Evolutionary conservation across 2,329 filamentous ascomycete species (phyloP), one percentile per base, ranked within the genome.

Genomic region (Zarea fungicola): DNA sequence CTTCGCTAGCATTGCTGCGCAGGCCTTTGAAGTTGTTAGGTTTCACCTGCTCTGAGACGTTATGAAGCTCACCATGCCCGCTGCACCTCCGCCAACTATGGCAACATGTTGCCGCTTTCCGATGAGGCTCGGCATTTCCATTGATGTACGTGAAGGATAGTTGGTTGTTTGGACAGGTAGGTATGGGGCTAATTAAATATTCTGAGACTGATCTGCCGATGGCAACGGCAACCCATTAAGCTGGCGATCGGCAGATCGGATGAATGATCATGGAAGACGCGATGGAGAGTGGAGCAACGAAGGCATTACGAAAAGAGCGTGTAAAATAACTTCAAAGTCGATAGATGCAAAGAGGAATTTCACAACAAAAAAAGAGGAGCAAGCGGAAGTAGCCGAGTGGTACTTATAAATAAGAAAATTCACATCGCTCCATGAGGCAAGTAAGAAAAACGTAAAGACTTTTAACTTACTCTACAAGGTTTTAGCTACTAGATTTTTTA

Each of bases 1-100:
- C 41, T 84, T 76, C 40, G 81, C 75, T 23, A 87, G 73, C 25
- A 84, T 83, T 25, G 83, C 75, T 10, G 84, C 83, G 61, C 83
- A 86, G 48, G 80, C 80, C 82, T 76, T 32, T 6, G 10, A 14
- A 18, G 31, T 51, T 13, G 50, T 48, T 21, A 35, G 19, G 18
- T 26, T 22, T 49, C 25, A 18, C 31, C 29, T 35, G n/a, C 23
- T 5, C 10, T 19, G 29, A 21, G 42, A 31, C 23, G n/a, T n/a
- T 18, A 11, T 4, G 23, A 25, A n/a, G 39, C 59, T 51, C 55
- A 77, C 74, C 78, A 77, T 80, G 62, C 81, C 82, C 37, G 81
- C 78, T 31, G 80, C 81, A 22, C 81, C 83, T 25, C 76, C 81
- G 4, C 81, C 81, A 23, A 85, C 72, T 21, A 85, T 71, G 10